Conservation (phyloP, 305 asterid species). For the Petunia hybrid region DNA sequence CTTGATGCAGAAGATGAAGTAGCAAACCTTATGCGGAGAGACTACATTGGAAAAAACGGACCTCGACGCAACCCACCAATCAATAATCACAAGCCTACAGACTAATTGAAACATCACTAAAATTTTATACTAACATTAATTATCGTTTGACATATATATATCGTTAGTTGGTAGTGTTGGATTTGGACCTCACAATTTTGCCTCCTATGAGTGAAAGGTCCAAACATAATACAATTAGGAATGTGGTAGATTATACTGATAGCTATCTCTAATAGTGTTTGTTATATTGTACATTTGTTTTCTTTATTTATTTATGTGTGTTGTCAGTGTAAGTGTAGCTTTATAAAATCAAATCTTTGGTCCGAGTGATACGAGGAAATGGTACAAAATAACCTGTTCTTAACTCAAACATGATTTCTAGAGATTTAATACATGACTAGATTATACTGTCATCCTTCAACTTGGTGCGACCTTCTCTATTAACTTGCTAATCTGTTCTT, state of each 20-base stretch:
- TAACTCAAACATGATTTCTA: too few species aligned
- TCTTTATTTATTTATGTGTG: neutral
- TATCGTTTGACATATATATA: neutral
- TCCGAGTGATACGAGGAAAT: too few species aligned
- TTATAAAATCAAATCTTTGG: too few species aligned
- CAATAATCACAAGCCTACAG: conserved; percentile 45
- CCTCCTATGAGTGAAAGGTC: conserved; percentile 36
- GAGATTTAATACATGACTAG: neutral
- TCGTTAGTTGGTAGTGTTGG: neutral
- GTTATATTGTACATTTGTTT: conserved; percentile 26
- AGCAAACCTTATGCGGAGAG: conserved; percentile 30
- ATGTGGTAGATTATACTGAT: too few species aligned
- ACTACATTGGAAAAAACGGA: conserved; percentile 30
- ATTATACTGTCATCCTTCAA: neutral
- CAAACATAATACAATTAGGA: neutral
- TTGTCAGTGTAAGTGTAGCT: too few species aligned
- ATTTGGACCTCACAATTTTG: conserved; percentile 49
- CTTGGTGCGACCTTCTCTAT: neutral
- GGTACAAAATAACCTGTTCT: too few species aligned
- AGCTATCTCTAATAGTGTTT: neutral
- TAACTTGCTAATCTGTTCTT: neutral
- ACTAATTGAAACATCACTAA: conserved; percentile 22
- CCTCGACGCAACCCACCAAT: conserved; percentile 46
- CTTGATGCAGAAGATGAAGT: conserved; percentile 39
- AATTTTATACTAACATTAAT: neutral